These are phyloP conservation scores for Cordyceps fumosorosea DNA, from an alignment of 2,329 filamentous ascomycete species.

Conservation along the genomic window DNA sequence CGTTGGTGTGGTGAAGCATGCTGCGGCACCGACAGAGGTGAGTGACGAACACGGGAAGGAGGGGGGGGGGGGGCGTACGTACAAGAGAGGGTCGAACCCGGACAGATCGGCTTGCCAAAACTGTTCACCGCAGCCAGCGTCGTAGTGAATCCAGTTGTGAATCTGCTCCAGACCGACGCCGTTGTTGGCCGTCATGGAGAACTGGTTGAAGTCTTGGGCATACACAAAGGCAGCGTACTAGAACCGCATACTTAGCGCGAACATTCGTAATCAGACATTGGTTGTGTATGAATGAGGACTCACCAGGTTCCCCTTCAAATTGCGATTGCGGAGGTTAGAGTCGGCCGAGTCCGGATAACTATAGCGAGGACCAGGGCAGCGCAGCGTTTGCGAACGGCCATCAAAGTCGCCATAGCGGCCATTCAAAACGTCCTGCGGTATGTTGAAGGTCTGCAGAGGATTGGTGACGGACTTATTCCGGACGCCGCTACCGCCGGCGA, in stretches of 20 bases:
- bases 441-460: constrained; percentile 41
- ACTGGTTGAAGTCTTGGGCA: constrained; percentile 19
- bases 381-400: constrained; percentile 20
- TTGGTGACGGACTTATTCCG: constrained; percentile 30
- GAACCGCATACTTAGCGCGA: constrained; percentile 16
- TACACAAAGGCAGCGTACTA: constrained; percentile 27
- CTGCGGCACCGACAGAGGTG: neutral
- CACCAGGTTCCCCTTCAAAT: constrained; percentile 29
- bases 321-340: constrained; percentile 17
- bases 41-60: neutral
- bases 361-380: constrained; percentile 21
- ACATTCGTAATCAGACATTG: neutral
- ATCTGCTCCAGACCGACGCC: constrained; percentile 28
- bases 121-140: constrained; percentile 22
- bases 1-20: constrained; percentile 40
- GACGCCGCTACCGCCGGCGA: constrained; percentile 9
- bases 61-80: neutral
- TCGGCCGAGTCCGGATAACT: constrained; percentile 28
- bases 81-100: constrained; percentile 32
- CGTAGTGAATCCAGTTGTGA: constrained; percentile 25
- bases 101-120: constrained; percentile 25
- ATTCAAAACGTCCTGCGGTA: constrained; percentile 29
- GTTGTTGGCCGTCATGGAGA: constrained; percentile 17
- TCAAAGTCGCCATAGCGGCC: constrained; percentile 25
- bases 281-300: neutral